These are phyloP conservation scores for Carex sylvatica DNA, from an alignment of 202 grass and related monocot species.

Conservation along the genomic window DNA sequence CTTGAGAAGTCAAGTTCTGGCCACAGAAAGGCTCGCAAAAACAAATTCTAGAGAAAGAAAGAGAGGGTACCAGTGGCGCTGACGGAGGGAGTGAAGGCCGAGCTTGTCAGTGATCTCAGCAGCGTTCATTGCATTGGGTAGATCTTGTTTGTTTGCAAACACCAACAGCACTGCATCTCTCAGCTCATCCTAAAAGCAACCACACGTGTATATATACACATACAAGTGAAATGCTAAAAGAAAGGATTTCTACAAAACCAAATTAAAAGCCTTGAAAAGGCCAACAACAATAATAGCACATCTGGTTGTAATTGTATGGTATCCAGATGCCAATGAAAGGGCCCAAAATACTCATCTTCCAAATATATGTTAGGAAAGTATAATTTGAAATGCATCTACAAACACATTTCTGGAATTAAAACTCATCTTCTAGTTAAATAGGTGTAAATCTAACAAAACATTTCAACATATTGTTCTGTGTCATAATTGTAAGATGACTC, in stretches of 20 bases:
- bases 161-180: slow-evolving; percentile 46
- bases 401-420: background rate
- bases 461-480: background rate
- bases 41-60: background rate
- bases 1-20: background rate
- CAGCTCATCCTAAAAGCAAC: slow-evolving; percentile 35
- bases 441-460: background rate
- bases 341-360: too few relatives aligned
- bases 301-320: too few relatives aligned
- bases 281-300: too few relatives aligned
- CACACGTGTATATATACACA: background rate
- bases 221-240: background rate
- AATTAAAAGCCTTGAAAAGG: background rate
- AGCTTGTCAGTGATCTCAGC: slow-evolving; percentile 58
- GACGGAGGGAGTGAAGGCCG: slow-evolving; percentile 43
- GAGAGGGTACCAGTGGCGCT: slow-evolving; percentile 47
- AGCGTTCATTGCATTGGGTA: slow-evolving; percentile 55
- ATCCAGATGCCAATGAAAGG: too few relatives aligned
- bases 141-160: slow-evolving; percentile 63
- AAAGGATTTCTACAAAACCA: slow-evolving; percentile 16
- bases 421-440: background rate
- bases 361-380: too few relatives aligned
- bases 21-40: background rate
- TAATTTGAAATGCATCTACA: background rate
- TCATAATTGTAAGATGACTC: background rate